These are phyloP conservation scores for Cladosporium sp. DNA, from an alignment of 2,329 filamentous ascomycete species.

Conservation along the genomic window DNA sequence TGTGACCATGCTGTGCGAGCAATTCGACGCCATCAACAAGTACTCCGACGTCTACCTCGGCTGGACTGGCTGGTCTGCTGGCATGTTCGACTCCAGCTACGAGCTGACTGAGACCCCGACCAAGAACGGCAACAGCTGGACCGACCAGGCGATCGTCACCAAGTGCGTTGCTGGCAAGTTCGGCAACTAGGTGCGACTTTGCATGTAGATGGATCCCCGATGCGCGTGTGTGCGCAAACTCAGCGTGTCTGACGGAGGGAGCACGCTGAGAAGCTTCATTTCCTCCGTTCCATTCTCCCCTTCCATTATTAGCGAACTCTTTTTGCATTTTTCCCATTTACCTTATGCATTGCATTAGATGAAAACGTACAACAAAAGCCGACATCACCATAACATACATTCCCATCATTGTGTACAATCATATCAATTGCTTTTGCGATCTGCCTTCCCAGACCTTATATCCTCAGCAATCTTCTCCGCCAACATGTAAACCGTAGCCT, in stretches of 20 bases:
- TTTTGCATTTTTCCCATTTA: too few relatives aligned
- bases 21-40: conserved; percentile 29
- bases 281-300: too few relatives aligned
- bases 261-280: too few relatives aligned
- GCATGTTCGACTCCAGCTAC: conserved; percentile 27
- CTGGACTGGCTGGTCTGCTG: conserved; percentile 32
- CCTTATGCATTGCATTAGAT: too few relatives aligned
- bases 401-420: too few relatives aligned
- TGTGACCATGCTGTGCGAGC: conserved; percentile 31
- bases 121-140: conserved; percentile 20
- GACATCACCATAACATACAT: too few relatives aligned
- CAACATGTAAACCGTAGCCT: conserved; percentile 18
- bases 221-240: too few relatives aligned
- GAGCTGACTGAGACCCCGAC: conserved; percentile 27
- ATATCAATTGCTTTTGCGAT: too few relatives aligned
- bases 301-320: too few relatives aligned
- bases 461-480: conserved; percentile 7
- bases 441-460: background rate
- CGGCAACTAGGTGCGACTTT: background rate
- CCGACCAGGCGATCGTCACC: conserved; percentile 25
- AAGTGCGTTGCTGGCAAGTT: conserved; percentile 29
- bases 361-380: too few relatives aligned
- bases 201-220: too few relatives aligned
- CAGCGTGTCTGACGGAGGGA: too few relatives aligned
- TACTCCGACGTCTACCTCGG: conserved; percentile 31